Conservation (phyloP, 768 basidiomycete genomes). For the Mycena indigotica region DNA sequence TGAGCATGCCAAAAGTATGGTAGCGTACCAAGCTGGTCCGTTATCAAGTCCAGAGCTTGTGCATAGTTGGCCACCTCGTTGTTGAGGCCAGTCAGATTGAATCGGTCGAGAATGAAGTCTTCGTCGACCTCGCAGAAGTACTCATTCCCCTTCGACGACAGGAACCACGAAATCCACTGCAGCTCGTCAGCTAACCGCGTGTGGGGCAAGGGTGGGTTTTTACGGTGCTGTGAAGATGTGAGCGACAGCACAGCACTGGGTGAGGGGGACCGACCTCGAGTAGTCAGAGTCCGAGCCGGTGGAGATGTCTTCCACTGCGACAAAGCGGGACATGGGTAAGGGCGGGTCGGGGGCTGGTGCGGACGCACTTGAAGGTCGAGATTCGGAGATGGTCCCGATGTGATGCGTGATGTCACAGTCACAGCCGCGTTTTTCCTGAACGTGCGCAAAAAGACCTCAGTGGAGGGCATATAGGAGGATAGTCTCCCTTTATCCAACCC, state of each 20-base stretch:
- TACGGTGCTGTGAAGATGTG: constrained; percentile 36
- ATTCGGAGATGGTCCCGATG: no score
- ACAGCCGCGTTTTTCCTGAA: no score
- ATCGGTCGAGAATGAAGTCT: constrained; percentile 96
- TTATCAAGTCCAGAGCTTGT: constrained; percentile 93
- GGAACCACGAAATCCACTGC: constrained; percentile 98
- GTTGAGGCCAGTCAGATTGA: constrained; percentile 97
- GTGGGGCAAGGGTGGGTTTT: constrained; percentile 9
- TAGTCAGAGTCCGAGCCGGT: constrained; percentile 96
- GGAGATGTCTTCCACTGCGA: constrained; percentile 79
- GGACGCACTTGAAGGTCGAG: no score
- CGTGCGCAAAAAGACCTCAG: no score
- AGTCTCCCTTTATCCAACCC: no score
- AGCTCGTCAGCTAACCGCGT: constrained; percentile 6
- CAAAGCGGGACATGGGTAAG: not conserved
- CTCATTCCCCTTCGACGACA: constrained; percentile 97
- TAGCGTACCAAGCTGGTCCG: constrained; percentile 84
- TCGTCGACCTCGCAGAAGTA: constrained; percentile 99
- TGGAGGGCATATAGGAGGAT: no score
- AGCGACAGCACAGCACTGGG: constrained; percentile 12
- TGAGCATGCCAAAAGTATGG: not conserved
- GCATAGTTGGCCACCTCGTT: constrained; percentile 94
- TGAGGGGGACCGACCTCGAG: constrained; percentile 68
- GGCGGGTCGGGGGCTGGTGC: no score
- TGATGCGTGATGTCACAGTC: no score